Evolutionary conservation across 73 alveolate genomes (phyloP), one percentile per base, ranked within the genome.

Genomic region (Paramecium tetraurelia): DNA sequence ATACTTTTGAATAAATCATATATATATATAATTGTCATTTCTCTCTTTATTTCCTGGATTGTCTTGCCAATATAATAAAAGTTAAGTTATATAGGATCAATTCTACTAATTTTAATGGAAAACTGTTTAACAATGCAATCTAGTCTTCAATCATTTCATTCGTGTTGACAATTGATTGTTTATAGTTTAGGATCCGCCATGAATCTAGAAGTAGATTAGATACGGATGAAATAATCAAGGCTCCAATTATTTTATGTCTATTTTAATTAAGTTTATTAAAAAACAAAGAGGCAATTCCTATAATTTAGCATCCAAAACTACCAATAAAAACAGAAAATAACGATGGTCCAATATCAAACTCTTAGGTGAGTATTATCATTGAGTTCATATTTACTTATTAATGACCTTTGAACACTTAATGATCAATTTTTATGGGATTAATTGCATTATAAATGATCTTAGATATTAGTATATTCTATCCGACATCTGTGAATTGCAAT

Each of bases 341-440:
- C 1, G 90, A 80, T 24, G 90, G 90, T 9, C 90, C 90, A 3
- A 80, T 41, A 4, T 80, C 46, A 80, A 80, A 80, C 7, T 80
- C 90, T 41, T 80, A 46, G 1, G 57, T 41, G 9, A 80, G 75
- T 22, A 80, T 44, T 1, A 80, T 80, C 72, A 80, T 41, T 0
- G 90, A 80, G 18, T 80, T 80, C 90, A 80, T 80, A 21, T 80
- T 80, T 0, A 80, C 48, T 41, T 80, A 80, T 44, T 22, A 43
- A 43, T 48, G 50, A 24, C 57, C 33, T 80, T 27, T 11, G 12
- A 44, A 80, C 1, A 36, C 36, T 38, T 40, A 44, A 80, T 80
- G 76, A 21, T 80, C 29, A 0, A 80, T 80, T 24, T 41, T 44
- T 0, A 80, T 80, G 10, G 90, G 90, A 22, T 80, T 80, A 1